Evolutionary conservation across 371 early-diverging fungal genomes (phyloP).

Genomic region (Syncephalastrum racemosum): DNA sequence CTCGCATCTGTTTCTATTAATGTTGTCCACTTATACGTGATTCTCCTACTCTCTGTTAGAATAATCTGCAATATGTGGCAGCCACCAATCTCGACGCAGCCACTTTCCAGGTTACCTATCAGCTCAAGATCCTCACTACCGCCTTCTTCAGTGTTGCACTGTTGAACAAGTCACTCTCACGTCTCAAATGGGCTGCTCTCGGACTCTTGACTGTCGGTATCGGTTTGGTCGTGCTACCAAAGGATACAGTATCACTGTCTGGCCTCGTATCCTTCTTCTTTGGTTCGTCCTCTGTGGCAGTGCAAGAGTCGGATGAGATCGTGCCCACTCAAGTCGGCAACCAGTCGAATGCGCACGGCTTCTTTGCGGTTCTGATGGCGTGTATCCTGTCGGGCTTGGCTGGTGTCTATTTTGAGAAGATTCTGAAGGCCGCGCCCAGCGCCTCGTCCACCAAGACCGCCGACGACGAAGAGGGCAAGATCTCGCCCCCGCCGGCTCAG

Average conservation of each 20-base stretch:
- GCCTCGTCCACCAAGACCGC: constrained; percentile 9
- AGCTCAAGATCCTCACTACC: constrained; percentile 94
- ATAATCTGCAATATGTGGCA: constrained; percentile 94
- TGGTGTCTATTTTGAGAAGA: constrained; percentile 96
- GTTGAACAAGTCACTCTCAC: constrained; percentile 64
- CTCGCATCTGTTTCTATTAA: too few relatives aligned
- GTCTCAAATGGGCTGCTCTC: constrained; percentile 83
- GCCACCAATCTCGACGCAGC: constrained; percentile 90
- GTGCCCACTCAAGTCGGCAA: constrained; percentile 24
- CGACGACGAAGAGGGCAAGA: constrained; percentile 15
- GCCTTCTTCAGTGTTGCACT: constrained; percentile 89
- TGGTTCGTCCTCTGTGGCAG: neutral
- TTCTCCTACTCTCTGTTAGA: constrained; percentile 30
- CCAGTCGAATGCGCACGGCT: constrained; percentile 40
- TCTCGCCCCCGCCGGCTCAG: neutral
- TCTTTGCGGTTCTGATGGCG: constrained; percentile 74
- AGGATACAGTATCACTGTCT: constrained; percentile 18
- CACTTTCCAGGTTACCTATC: constrained; percentile 96
- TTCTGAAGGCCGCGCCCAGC: constrained; percentile 65
- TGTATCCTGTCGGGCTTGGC: constrained; percentile 92
- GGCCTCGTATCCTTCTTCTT: constrained; percentile 6
- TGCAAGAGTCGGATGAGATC: neutral
- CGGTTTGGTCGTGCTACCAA: constrained; percentile 68
- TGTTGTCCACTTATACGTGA: too few relatives aligned
- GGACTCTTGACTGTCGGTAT: constrained; percentile 84